Conservation (phyloP, 768 basidiomycete species). For the Candolleomyces efflorescens region DNA sequence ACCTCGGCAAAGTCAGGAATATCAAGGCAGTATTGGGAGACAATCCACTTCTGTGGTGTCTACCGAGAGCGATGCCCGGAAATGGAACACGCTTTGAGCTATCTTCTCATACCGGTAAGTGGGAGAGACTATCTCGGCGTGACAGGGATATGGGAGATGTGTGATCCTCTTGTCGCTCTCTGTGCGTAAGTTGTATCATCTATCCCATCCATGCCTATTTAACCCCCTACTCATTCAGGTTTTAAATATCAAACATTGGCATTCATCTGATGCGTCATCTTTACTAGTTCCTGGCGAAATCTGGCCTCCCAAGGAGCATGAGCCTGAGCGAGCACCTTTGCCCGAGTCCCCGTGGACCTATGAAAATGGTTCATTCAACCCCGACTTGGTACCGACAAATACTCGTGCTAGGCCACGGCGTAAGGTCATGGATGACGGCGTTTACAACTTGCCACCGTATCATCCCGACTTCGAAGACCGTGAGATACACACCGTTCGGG, state of each 20-base stretch:
- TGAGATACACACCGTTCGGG: constrained; percentile 18
- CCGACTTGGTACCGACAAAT: constrained; percentile 64
- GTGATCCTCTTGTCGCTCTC: neutral
- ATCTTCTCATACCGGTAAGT: constrained; percentile 72
- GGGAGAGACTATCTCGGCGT: constrained; percentile 36
- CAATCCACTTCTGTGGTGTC: constrained; percentile 80
- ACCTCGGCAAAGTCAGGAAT: constrained; percentile 74
- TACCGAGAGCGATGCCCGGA: constrained; percentile 63
- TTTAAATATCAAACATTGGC: neutral
- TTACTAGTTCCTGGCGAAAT: constrained; percentile 21
- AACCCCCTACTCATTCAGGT: neutral
- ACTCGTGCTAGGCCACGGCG: constrained; percentile 15
- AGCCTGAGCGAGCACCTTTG: constrained; percentile 40
- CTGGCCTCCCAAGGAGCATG: constrained; percentile 80
- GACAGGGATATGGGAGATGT: neutral
- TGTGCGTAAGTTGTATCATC: constrained; percentile 15
- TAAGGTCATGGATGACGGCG: constrained; percentile 6
- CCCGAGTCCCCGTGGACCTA: constrained; percentile 83
- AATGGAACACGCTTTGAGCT: constrained; percentile 77
- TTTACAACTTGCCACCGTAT: constrained; percentile 55
- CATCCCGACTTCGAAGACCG: constrained; percentile 63
- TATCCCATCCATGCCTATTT: neutral
- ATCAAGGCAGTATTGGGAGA: constrained; percentile 72
- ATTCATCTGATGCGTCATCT: neutral
- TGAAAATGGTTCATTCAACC: constrained; percentile 73